Conservation (phyloP, 2,329 filamentous ascomycete species). For the Fusarium phyllophilum region DNA sequence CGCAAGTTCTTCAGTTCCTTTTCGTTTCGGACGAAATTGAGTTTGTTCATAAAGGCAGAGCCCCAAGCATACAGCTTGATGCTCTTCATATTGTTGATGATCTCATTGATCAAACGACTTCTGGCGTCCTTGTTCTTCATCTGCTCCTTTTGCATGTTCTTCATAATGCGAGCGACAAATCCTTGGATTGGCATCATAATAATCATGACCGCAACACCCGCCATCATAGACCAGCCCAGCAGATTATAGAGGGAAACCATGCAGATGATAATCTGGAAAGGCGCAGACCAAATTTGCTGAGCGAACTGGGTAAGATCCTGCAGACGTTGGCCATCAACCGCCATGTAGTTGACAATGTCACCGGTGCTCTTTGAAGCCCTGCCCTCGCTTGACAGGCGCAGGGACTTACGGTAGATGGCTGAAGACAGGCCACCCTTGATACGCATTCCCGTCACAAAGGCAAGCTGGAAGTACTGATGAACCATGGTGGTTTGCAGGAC, state of each 20-base stretch:
- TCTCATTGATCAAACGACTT: constrained; percentile 94
- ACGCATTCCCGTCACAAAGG: constrained; percentile 96
- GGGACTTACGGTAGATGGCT: constrained; percentile 90
- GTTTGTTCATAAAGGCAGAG: constrained; percentile 94
- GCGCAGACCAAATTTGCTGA: constrained; percentile 95
- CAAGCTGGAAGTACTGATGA: constrained; percentile 96
- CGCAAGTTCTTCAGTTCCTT: constrained; percentile 93
- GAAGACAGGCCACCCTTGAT: constrained; percentile 92
- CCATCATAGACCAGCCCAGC: constrained; percentile 95
- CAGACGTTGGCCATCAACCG: constrained; percentile 93
- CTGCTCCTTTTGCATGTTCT: constrained; percentile 91
- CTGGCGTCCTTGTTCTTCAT: constrained; percentile 99
- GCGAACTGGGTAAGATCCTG: constrained; percentile 96
- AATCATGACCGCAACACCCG: constrained; percentile 93
- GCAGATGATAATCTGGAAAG: constrained; percentile 94
- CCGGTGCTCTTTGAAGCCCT: constrained; percentile 89
- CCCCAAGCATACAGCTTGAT: constrained; percentile 99
- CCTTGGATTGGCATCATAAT: constrained; percentile 98
- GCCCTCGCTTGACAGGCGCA: constrained; percentile 92
- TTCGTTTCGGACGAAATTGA: constrained; percentile 96
- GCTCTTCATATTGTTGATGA: constrained; percentile 99
- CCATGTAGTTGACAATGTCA: constrained; percentile 99
- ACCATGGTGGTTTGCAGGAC: constrained; percentile 88
- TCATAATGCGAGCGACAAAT: constrained; percentile 91
- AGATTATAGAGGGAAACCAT: constrained; percentile 96